These are phyloP conservation scores for Saturnispora ahearnii DNA, from an alignment of 805 yeast species.

Conservation along the genomic window DNA sequence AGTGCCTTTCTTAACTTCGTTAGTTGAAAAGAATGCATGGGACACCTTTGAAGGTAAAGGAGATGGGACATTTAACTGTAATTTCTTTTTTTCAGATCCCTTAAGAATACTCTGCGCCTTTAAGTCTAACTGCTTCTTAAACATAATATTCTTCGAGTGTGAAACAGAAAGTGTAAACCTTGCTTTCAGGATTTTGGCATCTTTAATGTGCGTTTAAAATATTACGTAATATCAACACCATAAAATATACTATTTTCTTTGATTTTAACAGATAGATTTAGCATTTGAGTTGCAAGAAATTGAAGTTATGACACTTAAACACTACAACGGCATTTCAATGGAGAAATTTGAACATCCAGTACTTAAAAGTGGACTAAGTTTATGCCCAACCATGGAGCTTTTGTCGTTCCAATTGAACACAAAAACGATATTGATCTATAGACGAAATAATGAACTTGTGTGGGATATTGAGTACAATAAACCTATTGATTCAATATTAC, in stretches of 20 bases:
- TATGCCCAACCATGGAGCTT: conserved; percentile 32
- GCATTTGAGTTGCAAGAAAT: not conserved
- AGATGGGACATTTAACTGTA: conserved; percentile 30
- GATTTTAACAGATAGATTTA: not conserved
- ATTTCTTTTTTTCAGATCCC: conserved; percentile 64
- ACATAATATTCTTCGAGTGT: conserved; percentile 30
- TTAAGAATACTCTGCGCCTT: conserved; percentile 76
- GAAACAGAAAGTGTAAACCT: not conserved
- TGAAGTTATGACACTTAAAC: not conserved
- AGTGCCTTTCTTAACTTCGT: conserved; percentile 43
- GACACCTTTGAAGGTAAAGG: conserved; percentile 49
- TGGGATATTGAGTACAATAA: conserved; percentile 22
- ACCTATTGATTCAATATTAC: conserved; percentile 4
- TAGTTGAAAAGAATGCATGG: conserved; percentile 52
- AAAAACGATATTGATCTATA: conserved; percentile 24
- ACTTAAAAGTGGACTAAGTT: conserved; percentile 12
- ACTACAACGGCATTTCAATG: not conserved
- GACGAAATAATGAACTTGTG: conserved; percentile 27
- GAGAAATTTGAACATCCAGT: not conserved
- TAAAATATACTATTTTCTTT: not conserved
- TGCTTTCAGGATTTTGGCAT: too few species aligned
- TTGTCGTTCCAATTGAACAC: conserved; percentile 22
- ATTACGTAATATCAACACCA: too few species aligned
- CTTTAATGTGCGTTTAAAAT: too few species aligned
- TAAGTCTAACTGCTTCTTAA: conserved; percentile 45